These are phyloP conservation scores for Echria macrotheca DNA, from an alignment of 495 filamentous ascomycete genomes.

Conservation along the genomic window DNA sequence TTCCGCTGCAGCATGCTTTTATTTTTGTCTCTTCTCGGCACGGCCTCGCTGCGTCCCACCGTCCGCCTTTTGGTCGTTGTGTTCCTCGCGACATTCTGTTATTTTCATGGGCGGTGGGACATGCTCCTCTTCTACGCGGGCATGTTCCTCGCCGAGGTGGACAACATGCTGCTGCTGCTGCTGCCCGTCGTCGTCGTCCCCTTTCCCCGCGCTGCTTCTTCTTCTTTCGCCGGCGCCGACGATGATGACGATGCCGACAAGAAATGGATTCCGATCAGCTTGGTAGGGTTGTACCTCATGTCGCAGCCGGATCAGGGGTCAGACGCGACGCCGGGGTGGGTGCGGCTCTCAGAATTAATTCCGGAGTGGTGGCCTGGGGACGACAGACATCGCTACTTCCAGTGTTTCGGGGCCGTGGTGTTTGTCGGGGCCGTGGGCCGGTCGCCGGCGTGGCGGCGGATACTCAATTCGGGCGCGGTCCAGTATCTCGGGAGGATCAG, in stretches of 20 bases:
- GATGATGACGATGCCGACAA: neutral
- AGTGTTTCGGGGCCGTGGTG: slow-evolving; percentile 33
- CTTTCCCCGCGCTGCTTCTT: no score
- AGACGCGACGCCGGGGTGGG: slow-evolving; percentile 35
- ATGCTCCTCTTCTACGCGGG: slow-evolving; percentile 38
- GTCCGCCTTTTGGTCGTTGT: slow-evolving; percentile 24
- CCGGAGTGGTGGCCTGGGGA: slow-evolving; percentile 37
- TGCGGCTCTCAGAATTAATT: slow-evolving; percentile 31
- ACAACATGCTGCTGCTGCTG: no score
- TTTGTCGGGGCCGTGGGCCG: slow-evolving; percentile 35
- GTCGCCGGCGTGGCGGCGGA: slow-evolving; percentile 29
- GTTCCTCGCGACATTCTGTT: slow-evolving; percentile 24
- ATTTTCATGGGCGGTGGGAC: slow-evolving; percentile 36
- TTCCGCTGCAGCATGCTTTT: slow-evolving; percentile 60
- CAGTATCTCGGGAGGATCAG: slow-evolving; percentile 49
- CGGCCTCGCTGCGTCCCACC: slow-evolving; percentile 23
- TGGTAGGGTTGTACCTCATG: slow-evolving; percentile 38
- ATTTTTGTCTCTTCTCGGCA: slow-evolving; percentile 54
- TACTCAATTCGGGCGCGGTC: slow-evolving; percentile 28
- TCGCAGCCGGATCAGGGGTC: slow-evolving; percentile 36
- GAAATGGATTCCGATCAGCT: slow-evolving; percentile 13
- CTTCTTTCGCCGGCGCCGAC: no score
- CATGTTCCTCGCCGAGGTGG: slow-evolving; percentile 37
- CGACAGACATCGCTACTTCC: slow-evolving; percentile 40
- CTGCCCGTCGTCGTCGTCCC: no score